phyloP scores from a whole-genome alignment of 78 protist species.

The Andalucia godoyi region DNA sequence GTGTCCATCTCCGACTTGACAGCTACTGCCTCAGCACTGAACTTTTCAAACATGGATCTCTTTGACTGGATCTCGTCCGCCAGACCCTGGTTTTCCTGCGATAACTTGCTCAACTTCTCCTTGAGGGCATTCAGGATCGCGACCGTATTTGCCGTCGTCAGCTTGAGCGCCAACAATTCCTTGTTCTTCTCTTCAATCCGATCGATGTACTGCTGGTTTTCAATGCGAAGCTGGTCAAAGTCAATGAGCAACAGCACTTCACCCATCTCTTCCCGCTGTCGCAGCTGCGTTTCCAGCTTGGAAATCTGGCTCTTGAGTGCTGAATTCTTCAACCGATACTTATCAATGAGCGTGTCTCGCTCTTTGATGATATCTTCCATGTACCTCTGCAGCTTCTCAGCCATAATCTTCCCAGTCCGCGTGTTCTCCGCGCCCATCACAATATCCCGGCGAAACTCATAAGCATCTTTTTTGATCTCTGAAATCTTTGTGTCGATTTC shows the following conservation, averaged over 20 bases:
- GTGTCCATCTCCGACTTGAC: conserved; percentile 13
- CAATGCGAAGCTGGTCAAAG: conserved; percentile 73
- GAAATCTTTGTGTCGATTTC: no score
- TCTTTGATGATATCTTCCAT: conserved; percentile 22
- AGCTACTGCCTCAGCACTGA: not conserved
- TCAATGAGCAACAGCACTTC: conserved; percentile 49
- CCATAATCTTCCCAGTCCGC: conserved; percentile 1
- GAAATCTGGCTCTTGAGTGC: conserved; percentile 12
- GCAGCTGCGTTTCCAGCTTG: conserved; percentile 30
- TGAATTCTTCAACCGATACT: conserved; percentile 30
- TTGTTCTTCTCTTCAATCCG: conserved; percentile 55
- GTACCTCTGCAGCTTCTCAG: conserved; percentile 28
- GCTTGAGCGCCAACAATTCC: conserved; percentile 47
- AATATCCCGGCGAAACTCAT: no score
- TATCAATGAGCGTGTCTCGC: conserved; percentile 14
- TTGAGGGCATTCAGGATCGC: conserved; percentile 25
- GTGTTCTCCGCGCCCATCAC: no score
- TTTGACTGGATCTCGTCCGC: not conserved
- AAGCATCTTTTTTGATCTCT: no score
- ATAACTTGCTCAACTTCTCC: not conserved
- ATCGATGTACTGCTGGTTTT: conserved; percentile 55
- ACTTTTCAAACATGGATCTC: not conserved
- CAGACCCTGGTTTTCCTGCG: conserved; percentile 5
- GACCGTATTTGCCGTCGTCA: conserved; percentile 39
- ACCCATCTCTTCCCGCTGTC: conserved; percentile 56